Evolutionary conservation across 805 yeast genomes (phyloP).

Genomic region (Candida arabinofermentans): DNA sequence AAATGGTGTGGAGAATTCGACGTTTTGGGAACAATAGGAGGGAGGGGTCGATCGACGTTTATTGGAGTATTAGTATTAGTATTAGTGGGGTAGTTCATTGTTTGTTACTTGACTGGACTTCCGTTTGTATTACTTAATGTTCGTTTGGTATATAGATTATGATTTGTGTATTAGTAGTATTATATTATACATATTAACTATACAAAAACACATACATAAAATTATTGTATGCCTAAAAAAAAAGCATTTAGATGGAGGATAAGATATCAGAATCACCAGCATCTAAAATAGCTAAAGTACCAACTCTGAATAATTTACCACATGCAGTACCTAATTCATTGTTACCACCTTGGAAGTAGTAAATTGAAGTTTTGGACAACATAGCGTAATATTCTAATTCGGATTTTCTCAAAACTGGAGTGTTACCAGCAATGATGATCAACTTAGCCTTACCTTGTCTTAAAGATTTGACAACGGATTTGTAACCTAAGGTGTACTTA

Average conservation of each 20-base stretch:
- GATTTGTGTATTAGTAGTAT: no score
- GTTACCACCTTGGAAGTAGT: conserved; percentile 99
- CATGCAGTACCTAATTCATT: conserved; percentile 99
- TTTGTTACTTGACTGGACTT: no score
- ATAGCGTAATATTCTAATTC: conserved; percentile 99
- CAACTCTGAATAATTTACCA: conserved; percentile 99
- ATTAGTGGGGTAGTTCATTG: no score
- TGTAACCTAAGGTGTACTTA: conserved; percentile 99
- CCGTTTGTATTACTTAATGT: no score
- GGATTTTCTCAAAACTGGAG: conserved; percentile 99
- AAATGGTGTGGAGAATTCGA: no score
- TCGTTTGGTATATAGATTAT: no score
- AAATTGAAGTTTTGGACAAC: conserved; percentile 95
- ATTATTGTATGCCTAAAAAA: neutral
- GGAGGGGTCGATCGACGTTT: no score
- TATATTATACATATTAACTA: no score
- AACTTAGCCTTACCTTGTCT: conserved; percentile 99
- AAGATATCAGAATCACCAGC: conserved; percentile 99
- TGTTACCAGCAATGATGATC: conserved; percentile 97
- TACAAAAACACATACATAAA: neutral
- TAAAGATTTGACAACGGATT: conserved; percentile 95
- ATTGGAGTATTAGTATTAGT: no score
- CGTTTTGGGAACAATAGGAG: no score
- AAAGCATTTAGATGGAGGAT: conserved; percentile 44
- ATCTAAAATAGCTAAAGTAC: conserved; percentile 91